Conservation (phyloP, 2,329 filamentous ascomycete species). For the Bipolaris gigantea region DNA sequence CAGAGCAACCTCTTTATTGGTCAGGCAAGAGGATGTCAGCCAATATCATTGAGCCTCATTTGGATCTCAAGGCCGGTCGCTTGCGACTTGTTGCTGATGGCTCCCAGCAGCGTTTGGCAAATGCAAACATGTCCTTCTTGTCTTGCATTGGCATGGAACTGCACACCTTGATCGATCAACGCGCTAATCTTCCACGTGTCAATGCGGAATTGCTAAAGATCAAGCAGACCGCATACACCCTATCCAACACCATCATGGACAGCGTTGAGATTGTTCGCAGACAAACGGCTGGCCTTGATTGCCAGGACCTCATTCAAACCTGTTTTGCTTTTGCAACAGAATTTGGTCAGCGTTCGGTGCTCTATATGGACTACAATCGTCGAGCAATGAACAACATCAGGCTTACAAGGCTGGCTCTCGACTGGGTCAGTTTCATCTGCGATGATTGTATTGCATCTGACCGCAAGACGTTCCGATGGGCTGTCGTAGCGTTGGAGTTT, state of each 20-base stretch:
- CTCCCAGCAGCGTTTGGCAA: conserved; percentile 74
- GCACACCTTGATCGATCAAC: conserved; percentile 85
- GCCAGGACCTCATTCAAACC: conserved; percentile 94
- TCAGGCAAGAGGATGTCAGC: conserved; percentile 74
- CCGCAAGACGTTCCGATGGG: conserved; percentile 95
- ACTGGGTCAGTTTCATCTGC: conserved; percentile 98
- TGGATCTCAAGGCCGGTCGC: conserved; percentile 84
- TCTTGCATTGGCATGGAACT: conserved; percentile 81
- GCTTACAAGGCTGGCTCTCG: conserved; percentile 85
- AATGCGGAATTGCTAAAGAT: conserved; percentile 91
- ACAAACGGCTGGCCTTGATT: conserved; percentile 81
- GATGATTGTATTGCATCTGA: conserved; percentile 95
- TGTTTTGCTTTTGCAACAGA: conserved; percentile 99
- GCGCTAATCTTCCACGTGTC: conserved; percentile 90
- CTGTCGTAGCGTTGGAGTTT: conserved; percentile 91
- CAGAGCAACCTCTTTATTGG: conserved; percentile 79
- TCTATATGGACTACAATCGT: conserved; percentile 94
- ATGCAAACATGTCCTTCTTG: conserved; percentile 76
- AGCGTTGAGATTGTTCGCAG: conserved; percentile 90
- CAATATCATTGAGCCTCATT: conserved; percentile 72
- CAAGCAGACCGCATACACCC: conserved; percentile 91
- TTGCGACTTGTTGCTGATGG: conserved; percentile 87
- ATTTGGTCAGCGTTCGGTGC: conserved; percentile 90
- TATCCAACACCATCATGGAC: conserved; percentile 98
- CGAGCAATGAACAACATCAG: conserved; percentile 97